Conservation (phyloP, 140 eudicot genomes). For the Flaveria floridana region DNA sequence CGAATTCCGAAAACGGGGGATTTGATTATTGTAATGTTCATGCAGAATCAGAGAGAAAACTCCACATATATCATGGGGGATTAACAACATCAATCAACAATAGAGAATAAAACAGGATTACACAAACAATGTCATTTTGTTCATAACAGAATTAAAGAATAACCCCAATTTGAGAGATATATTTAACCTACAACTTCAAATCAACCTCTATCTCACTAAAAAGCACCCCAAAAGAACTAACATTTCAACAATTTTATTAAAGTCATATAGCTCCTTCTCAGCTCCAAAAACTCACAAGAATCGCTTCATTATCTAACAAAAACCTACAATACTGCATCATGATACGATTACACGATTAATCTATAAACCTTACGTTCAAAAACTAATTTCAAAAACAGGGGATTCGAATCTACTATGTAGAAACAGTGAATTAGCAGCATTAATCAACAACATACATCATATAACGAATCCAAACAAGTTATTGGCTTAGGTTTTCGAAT, state of each 20-base stretch:
- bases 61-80: too few relatives aligned
- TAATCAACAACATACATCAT: neutral
- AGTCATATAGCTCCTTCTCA: neutral
- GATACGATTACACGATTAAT: neutral
- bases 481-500: slow-evolving; percentile 23
- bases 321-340: neutral
- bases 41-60: too few relatives aligned
- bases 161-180: neutral
- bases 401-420: neutral
- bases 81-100: neutral
- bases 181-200: neutral
- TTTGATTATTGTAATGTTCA: too few relatives aligned
- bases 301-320: neutral
- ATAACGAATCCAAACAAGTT: neutral
- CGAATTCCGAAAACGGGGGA: too few relatives aligned
- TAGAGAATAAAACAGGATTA: too few relatives aligned
- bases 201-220: neutral
- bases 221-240: too few relatives aligned
- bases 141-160: neutral
- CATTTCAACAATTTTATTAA: neutral
- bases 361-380: slow-evolving; percentile 17
- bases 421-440: neutral
- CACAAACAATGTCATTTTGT: neutral
- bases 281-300: neutral
- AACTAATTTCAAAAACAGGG: neutral